phyloP scores from a whole-genome alignment of 2,329 filamentous ascomycete species.

The Uncinocarpus reesii region DNA sequence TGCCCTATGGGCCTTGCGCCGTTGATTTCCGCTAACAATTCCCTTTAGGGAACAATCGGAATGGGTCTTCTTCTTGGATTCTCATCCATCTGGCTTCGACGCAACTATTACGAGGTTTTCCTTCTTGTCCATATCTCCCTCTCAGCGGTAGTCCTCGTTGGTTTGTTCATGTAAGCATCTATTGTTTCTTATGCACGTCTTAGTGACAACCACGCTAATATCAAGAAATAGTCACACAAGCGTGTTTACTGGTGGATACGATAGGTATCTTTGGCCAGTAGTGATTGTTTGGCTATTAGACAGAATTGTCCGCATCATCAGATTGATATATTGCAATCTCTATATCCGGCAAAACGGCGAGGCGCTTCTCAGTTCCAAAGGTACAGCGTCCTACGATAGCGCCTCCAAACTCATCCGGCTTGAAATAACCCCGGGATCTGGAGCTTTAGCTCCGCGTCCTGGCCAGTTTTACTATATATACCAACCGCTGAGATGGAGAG shows the following conservation, averaged over 20 bases:
- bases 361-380: slow-evolving; percentile 23
- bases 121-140: slow-evolving; percentile 31
- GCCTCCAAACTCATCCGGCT: slow-evolving; percentile 35
- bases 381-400: slow-evolving; percentile 31
- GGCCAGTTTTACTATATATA: slow-evolving; percentile 44
- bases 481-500: slow-evolving; percentile 28
- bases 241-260: slow-evolving; percentile 39
- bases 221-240: slow-evolving; percentile 31
- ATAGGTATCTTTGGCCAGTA: slow-evolving; percentile 40
- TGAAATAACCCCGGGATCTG: slow-evolving; percentile 29
- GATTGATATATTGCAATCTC: slow-evolving; percentile 36
- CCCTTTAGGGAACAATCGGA: slow-evolving; percentile 20
- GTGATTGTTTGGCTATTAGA: slow-evolving; percentile 42
- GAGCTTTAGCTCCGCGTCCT: slow-evolving; percentile 26
- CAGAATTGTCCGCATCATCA: slow-evolving; percentile 31
- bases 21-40: too few species aligned
- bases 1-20: too few species aligned
- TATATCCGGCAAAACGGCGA: slow-evolving; percentile 20
- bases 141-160: slow-evolving; percentile 32
- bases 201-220: slow-evolving; percentile 5
- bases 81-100: slow-evolving; percentile 37
- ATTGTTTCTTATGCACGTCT: neutral
- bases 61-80: slow-evolving; percentile 33
- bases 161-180: slow-evolving; percentile 34
- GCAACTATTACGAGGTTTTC: slow-evolving; percentile 36